Evolutionary conservation across 768 basidiomycete genomes (phyloP), one percentile per base, ranked within the genome.

Genomic region (Tephrocybe rancida): DNA sequence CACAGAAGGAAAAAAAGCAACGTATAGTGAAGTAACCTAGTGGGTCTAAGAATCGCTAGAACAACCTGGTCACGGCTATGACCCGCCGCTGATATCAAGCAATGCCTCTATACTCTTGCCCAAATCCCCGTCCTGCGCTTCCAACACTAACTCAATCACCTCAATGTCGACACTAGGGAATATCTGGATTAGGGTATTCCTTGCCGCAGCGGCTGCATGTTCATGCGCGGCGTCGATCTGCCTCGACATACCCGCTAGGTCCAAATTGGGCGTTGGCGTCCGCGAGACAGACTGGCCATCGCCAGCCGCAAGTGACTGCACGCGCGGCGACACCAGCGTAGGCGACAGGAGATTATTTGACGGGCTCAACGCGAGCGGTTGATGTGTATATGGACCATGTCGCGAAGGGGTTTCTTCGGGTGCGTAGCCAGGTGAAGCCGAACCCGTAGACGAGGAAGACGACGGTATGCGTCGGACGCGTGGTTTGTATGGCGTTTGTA

Each of bases 41-140:
- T n/a, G n/a, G n/a, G n/a, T n/a, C n/a, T n/a, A n/a, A n/a, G n/a
- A n/a, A n/a, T n/a, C n/a, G n/a, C n/a, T n/a, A n/a, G n/a, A n/a
- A n/a, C n/a, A n/a, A n/a, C n/a, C n/a, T n/a, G n/a, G 16, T 14
- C 37, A 16, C 19, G 21, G 19, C 54, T 65, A 76, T 42, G 70
- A 64, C 44, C 71, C 77, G 51, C 72, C 76, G 55, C 74, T 77
- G 78, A 93, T 90, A 72, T 94, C 92, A 64, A 94, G 71, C 56
- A 94, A 66, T 44, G 78, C 83, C 64, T 96, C 95, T 61, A 96
- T 95, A 65, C 92, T 95, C 78, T 82, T 84, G 37, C 93, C 94
- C 52, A 97, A 65, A 73, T 97, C 93, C 18, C 92, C 90, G 7
- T 82, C 83, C 61, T 93, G 93, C 41, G 91, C 92, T 66, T 96